A percentile compares a stretch with the other conserved stretches of the same genome.
phyloP scores from a whole-genome alignment of 2,329 filamentous ascomycete genomes.

The Cytospora mali region DNA sequence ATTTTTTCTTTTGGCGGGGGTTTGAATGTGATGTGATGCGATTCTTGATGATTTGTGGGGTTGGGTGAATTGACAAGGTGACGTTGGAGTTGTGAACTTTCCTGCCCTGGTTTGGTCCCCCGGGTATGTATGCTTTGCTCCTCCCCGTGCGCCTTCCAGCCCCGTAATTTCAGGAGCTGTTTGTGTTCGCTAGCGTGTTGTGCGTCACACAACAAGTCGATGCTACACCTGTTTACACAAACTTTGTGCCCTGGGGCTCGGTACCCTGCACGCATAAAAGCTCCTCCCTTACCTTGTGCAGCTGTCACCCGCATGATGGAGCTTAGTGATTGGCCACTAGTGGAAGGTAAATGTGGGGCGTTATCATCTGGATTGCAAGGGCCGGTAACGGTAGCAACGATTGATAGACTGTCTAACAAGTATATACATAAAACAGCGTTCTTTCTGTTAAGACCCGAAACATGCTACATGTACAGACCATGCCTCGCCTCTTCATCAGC shows the following conservation, averaged over 20 bases:
- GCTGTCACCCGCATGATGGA: background rate
- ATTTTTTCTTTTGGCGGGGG: slow-evolving; percentile 17
- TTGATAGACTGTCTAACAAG: background rate
- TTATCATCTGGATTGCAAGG: background rate
- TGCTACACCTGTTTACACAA: background rate
- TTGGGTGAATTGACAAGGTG: slow-evolving; percentile 7
- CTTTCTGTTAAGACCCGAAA: background rate
- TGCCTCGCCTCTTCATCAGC: background rate
- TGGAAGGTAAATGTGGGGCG: background rate
- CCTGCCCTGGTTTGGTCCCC: background rate
- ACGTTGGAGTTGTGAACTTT: slow-evolving; percentile 6
- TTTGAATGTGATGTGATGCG: background rate
- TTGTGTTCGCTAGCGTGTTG: slow-evolving; percentile 7
- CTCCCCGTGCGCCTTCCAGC: background rate
- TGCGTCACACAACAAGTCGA: background rate
- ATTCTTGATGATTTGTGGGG: slow-evolving; percentile 10
- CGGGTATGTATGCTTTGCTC: slow-evolving; percentile 2
- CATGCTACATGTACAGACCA: background rate
- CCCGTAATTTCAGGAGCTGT: slow-evolving; percentile 1
- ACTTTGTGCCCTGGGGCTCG: background rate
- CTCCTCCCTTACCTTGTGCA: background rate
- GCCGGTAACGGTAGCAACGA: background rate
- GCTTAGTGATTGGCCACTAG: slow-evolving; percentile 7
- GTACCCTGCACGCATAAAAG: slow-evolving; percentile 10
- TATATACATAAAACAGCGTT: too few relatives aligned